These are phyloP conservation scores for Mycena capillaripes DNA, from an alignment of 768 basidiomycete species.

Conservation along the genomic window DNA sequence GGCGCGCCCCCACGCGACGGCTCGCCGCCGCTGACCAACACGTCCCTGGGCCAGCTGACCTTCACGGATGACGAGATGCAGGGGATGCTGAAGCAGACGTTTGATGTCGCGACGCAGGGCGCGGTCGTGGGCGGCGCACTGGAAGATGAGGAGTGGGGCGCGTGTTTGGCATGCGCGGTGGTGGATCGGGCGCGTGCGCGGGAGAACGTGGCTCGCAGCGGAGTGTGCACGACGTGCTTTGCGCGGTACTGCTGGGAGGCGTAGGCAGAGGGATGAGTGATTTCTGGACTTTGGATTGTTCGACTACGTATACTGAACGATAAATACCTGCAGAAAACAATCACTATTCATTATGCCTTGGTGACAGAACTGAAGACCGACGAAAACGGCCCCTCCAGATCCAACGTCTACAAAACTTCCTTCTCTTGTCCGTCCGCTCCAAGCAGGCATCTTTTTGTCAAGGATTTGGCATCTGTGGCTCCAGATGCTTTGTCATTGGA, in stretches of 20 bases:
- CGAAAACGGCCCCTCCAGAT: no score
- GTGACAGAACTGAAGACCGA: no score
- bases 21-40: slow-evolving; percentile 57
- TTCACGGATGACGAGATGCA: slow-evolving; percentile 55
- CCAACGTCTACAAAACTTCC: no score
- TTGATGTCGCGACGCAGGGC: slow-evolving; percentile 60
- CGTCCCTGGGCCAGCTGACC: slow-evolving; percentile 51
- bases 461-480: no score
- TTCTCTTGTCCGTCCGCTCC: no score
- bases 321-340: no score
- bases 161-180: slow-evolving; percentile 66
- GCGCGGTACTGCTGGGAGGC: slow-evolving; percentile 48
- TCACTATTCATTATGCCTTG: no score
- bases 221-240: slow-evolving; percentile 48
- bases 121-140: slow-evolving; percentile 44
- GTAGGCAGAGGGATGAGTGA: no score
- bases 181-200: slow-evolving; percentile 59
- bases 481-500: no score
- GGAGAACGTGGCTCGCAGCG: slow-evolving; percentile 41
- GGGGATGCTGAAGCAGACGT: slow-evolving; percentile 62
- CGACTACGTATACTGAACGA: no score
- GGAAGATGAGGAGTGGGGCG: slow-evolving; percentile 59
- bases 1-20: slow-evolving; percentile 60
- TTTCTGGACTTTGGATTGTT: no score
- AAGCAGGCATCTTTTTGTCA: no score